Conservation (phyloP, 495 filamentous ascomycete genomes). For the Jackrogersella multiformis region DNA sequence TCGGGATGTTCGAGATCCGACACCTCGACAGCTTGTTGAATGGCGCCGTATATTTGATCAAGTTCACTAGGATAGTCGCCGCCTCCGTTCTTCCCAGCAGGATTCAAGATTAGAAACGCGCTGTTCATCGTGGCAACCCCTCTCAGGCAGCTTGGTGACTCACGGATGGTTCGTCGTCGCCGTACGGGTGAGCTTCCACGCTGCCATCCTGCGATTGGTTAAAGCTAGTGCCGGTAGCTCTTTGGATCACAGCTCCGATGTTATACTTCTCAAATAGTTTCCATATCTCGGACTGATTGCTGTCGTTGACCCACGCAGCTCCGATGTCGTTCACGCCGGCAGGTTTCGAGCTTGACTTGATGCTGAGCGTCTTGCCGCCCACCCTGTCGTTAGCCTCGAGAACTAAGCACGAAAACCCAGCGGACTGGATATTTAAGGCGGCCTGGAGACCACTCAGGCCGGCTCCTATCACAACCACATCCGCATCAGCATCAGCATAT, state of each 20-base stretch:
- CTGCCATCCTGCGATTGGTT: conserved; percentile 46
- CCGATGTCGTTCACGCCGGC: conserved; percentile 55
- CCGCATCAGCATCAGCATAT: conserved; percentile 7
- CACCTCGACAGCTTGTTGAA: conserved; percentile 31
- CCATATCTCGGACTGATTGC: conserved; percentile 54
- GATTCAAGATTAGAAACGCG: neutral
- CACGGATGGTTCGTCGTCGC: conserved; percentile 45
- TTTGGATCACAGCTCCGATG: conserved; percentile 53
- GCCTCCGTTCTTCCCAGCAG: neutral
- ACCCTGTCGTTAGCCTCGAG: conserved; percentile 61
- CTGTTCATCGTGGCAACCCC: neutral
- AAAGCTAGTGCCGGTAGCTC: conserved; percentile 48
- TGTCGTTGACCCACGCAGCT: conserved; percentile 62
- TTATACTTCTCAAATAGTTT: conserved; percentile 48
- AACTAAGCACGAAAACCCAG: conserved; percentile 52
- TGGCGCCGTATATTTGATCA: conserved; percentile 9
- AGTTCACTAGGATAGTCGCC: conserved; percentile 1
- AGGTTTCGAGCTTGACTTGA: conserved; percentile 30
- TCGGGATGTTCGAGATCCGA: conserved; percentile 32
- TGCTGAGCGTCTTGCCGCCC: conserved; percentile 57
- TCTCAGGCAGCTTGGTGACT: neutral
- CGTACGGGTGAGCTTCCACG: conserved; percentile 43
- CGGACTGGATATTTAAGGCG: conserved; percentile 46
- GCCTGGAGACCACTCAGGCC: conserved; percentile 56
- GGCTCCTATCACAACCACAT: conserved; percentile 59